Percentiles rank a stretch among this genome's conserved stretches.
Evolutionary conservation across 83 land plant genomes (phyloP).

Genomic region (Picea mariana): DNA sequence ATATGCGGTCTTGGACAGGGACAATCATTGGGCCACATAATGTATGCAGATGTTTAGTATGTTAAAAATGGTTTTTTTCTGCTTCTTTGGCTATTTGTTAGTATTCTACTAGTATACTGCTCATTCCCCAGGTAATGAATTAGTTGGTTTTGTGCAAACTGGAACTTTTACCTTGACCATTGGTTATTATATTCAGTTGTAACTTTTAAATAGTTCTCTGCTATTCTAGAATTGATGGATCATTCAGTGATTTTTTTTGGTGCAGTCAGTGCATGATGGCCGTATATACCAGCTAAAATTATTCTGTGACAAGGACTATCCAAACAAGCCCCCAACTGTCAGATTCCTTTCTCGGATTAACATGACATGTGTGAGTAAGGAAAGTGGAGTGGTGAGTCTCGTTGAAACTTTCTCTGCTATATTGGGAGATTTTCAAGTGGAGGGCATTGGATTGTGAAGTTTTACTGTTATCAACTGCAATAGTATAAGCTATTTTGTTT

Average conservation of each 20-base stretch:
- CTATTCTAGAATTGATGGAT: not conserved
- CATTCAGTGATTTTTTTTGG: slow-evolving; percentile 2
- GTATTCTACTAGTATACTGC: no score
- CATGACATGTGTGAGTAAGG: slow-evolving; percentile 48
- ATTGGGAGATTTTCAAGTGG: not conserved
- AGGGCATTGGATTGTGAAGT: not conserved
- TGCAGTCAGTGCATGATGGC: slow-evolving; percentile 63
- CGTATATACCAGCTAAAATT: slow-evolving; percentile 57
- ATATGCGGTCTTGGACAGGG: slow-evolving; percentile 70
- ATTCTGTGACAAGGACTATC: slow-evolving; percentile 64
- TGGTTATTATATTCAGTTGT: not conserved
- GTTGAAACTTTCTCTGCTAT: not conserved
- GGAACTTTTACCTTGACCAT: not conserved
- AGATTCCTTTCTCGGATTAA: slow-evolving; percentile 55
- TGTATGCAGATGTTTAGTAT: slow-evolving; percentile 33
- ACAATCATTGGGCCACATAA: slow-evolving; percentile 79
- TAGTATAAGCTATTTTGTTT: no score
- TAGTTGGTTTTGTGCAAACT: not conserved
- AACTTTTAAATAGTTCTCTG: not conserved
- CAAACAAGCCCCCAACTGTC: slow-evolving; percentile 52
- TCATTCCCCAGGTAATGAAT: no score
- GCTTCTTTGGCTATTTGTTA: not conserved
- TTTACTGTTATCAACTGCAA: not conserved
- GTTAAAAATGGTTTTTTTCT: not conserved
- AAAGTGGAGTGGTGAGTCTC: slow-evolving; percentile 48